A percentile compares a stretch with the other conserved stretches of the same genome.
phyloP scores from a whole-genome alignment of 1,139 yeast genomes.

The Magnusiomyces starmeri region DNA sequence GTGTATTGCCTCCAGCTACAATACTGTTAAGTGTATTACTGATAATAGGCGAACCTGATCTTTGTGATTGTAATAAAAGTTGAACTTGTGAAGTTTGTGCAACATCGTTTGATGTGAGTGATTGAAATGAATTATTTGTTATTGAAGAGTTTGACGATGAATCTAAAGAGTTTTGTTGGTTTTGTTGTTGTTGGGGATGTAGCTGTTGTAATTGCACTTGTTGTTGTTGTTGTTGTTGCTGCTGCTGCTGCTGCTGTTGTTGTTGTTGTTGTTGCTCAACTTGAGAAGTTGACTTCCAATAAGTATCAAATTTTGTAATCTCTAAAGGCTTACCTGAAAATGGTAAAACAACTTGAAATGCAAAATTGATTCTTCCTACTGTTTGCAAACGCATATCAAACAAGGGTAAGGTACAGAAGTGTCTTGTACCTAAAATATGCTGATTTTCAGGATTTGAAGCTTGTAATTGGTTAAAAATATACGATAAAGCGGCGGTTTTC shows the following conservation, averaged over 20 bases:
- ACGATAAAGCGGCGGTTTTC: constrained; percentile 67
- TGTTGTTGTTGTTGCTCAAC: constrained; percentile 28
- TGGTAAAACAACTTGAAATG: constrained; percentile 83
- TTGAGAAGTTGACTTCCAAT: constrained; percentile 83
- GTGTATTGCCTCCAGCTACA: constrained; percentile 3
- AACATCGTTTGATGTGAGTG: neutral
- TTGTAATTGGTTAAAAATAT: constrained; percentile 39
- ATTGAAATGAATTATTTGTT: neutral
- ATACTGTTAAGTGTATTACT: constrained; percentile 7
- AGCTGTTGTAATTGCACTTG: constrained; percentile 5
- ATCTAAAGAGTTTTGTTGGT: no score
- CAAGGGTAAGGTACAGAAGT: constrained; percentile 52
- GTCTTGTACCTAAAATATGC: constrained; percentile 33
- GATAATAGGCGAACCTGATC: constrained; percentile 8
- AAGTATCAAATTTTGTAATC: constrained; percentile 88
- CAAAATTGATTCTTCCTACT: constrained; percentile 73
- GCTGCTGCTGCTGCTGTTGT: constrained; percentile 16
- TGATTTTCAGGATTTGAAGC: constrained; percentile 8
- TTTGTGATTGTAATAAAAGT: constrained; percentile 13
- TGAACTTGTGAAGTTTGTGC: constrained; percentile 15
- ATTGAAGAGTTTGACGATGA: neutral
- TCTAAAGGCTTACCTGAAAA: constrained; percentile 79
- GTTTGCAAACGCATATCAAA: constrained; percentile 75
- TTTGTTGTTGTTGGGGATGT: no score
- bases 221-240: constrained; percentile 15